phyloP scores from a whole-genome alignment of 257 asterid species.

The Plantago major region DNA sequence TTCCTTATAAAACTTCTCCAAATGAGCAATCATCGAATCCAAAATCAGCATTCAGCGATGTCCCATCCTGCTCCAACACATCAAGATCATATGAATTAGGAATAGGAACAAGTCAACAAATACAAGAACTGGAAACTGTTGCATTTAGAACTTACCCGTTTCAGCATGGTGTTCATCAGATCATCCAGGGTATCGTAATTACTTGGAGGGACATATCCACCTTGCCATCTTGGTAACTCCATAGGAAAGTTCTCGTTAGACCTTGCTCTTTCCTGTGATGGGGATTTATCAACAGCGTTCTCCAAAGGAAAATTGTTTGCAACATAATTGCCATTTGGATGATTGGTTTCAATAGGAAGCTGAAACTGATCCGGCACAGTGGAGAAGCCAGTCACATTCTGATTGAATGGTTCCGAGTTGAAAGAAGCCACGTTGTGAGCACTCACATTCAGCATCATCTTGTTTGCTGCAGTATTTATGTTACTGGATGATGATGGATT shows the following conservation, averaged over 20 bases:
- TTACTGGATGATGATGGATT: constrained; percentile 30
- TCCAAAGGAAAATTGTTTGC: background rate
- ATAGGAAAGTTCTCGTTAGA: background rate
- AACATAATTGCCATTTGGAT: no score
- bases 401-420: constrained; percentile 38
- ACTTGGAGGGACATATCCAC: constrained; percentile 8
- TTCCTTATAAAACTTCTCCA: background rate
- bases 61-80: background rate
- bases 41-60: background rate
- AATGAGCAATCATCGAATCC: background rate
- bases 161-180: constrained; percentile 6
- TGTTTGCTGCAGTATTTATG: constrained; percentile 31
- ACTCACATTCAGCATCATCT: constrained; percentile 16
- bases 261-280: background rate
- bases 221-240: constrained; percentile 3
- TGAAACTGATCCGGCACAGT: constrained; percentile 19
- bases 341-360: no score
- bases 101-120: background rate
- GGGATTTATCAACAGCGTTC: background rate
- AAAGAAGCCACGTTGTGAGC: constrained; percentile 40
- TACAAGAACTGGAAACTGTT: background rate
- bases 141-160: constrained; percentile 1
- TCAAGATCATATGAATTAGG: background rate
- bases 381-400: constrained; percentile 34
- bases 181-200: background rate